phyloP scores from a whole-genome alignment of 2,329 filamentous ascomycete genomes.

The Meredithiella fracta region DNA sequence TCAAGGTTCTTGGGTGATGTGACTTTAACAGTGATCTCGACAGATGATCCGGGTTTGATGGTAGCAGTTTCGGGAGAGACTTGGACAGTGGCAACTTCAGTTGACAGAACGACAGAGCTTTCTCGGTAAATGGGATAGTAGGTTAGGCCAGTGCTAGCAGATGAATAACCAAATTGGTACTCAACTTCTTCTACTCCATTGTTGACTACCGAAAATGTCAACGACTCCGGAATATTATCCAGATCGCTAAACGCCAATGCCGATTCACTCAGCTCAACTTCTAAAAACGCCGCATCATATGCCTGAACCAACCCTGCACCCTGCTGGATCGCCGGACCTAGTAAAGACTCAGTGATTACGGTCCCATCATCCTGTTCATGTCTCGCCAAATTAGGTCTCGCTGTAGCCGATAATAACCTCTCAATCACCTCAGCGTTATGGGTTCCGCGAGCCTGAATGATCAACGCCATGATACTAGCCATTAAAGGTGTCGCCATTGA shows the following conservation, averaged over 20 bases:
- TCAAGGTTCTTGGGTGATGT: not conserved
- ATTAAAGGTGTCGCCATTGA: slow-evolving; percentile 40
- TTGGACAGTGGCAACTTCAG: not conserved
- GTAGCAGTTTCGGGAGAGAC: not conserved
- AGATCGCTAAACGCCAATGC: not conserved
- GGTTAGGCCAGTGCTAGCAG: not conserved
- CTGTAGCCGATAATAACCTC: slow-evolving; percentile 20
- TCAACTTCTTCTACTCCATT: not conserved
- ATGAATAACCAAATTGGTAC: not conserved
- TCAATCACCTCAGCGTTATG: slow-evolving; percentile 19
- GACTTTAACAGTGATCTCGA: not conserved
- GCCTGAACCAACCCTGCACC: slow-evolving; percentile 22
- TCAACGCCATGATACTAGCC: slow-evolving; percentile 31
- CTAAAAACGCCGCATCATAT: slow-evolving; percentile 18
- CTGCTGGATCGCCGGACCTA: slow-evolving; percentile 21
- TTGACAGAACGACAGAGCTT: not conserved
- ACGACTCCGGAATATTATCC: not conserved
- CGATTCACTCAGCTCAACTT: not conserved
- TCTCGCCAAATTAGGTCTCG: slow-evolving; percentile 19
- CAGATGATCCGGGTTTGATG: not conserved
- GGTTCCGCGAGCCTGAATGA: slow-evolving; percentile 21
- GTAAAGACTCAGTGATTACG: slow-evolving; percentile 11
- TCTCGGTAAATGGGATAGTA: not conserved
- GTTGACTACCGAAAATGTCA: not conserved
- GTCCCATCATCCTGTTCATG: slow-evolving; percentile 15